Evolutionary conservation across 495 filamentous ascomycete genomes (phyloP).

Genomic region (Diplogelasinospora grovesii): DNA sequence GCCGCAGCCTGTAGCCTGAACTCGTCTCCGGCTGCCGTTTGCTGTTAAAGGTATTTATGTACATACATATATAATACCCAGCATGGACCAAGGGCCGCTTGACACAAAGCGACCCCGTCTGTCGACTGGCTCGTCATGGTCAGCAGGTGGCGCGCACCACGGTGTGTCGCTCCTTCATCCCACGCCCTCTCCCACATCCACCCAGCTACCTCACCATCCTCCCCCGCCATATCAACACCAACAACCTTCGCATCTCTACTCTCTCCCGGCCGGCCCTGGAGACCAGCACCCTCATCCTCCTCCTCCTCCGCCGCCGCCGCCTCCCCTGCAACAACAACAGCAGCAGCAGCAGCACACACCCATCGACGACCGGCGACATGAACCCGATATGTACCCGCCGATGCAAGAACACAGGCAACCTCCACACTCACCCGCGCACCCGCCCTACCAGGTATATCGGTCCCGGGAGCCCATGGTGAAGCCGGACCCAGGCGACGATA

Average conservation of each 20-base stretch:
- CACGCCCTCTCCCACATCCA: constrained; percentile 31
- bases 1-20: constrained; percentile 20
- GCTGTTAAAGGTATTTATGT: constrained; percentile 32
- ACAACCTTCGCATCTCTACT: constrained; percentile 26
- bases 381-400: constrained; percentile 39
- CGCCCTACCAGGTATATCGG: constrained; percentile 31
- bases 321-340: constrained; percentile 2
- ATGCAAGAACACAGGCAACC: constrained; percentile 46
- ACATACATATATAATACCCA: constrained; percentile 40
- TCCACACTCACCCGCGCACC: constrained; percentile 41
- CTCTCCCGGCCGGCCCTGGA: constrained; percentile 32
- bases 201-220: constrained; percentile 35
- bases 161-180: constrained; percentile 41
- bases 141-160: constrained; percentile 32
- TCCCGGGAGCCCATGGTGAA: constrained; percentile 43
- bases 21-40: constrained; percentile 23
- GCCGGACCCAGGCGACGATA: constrained; percentile 40
- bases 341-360: too few species aligned
- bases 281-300: constrained; percentile 23
- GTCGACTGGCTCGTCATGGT: constrained; percentile 38
- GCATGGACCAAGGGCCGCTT: constrained; percentile 45
- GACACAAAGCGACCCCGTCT: constrained; percentile 44
- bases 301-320: constrained; percentile 10
- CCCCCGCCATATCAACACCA: constrained; percentile 37
- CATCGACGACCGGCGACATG: constrained; percentile 42